A percentile compares a stretch with the other conserved stretches of the same genome.
Evolutionary conservation across 768 basidiomycete species (phyloP).

Genomic region (Leucosporidium scottii): DNA sequence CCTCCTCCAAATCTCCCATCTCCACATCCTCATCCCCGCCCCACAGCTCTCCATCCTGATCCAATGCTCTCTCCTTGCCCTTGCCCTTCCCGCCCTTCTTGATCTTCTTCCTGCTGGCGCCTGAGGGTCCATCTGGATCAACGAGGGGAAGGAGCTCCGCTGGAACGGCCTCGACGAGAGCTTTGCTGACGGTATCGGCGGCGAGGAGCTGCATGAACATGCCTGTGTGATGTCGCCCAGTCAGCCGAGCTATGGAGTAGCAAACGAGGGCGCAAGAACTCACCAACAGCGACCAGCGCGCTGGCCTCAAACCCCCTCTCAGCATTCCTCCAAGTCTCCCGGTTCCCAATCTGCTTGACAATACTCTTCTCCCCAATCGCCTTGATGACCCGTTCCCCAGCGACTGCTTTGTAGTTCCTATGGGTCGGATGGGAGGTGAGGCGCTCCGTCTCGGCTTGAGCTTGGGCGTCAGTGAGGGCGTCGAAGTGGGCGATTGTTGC

Average conservation of each 20-base stretch:
- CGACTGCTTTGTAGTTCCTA: neutral
- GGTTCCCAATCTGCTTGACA: neutral
- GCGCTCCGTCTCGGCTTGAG: neutral
- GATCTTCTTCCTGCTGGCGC: no score
- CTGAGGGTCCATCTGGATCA: no score
- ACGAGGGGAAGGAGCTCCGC: no score
- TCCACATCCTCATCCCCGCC: no score
- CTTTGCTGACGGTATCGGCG: slow-evolving; percentile 4
- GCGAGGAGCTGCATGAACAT: slow-evolving; percentile 21
- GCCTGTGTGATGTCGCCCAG: neutral
- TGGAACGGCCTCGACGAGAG: no score
- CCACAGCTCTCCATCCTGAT: no score
- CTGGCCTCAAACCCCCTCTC: slow-evolving; percentile 16
- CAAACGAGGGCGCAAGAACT: neutral
- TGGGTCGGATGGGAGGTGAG: neutral
- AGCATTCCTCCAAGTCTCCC: slow-evolving; percentile 11
- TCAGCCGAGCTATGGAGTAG: no score
- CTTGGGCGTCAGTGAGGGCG: neutral
- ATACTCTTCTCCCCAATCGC: neutral
- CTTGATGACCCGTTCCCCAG: neutral
- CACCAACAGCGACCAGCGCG: slow-evolving; percentile 22
- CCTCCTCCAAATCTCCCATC: no score
- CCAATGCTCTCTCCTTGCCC: no score
- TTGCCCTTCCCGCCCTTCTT: no score
- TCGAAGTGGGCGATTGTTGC: slow-evolving; percentile 4